A percentile compares a stretch with the other conserved stretches of the same genome.
These are phyloP conservation scores for carrot (Daucus carota) DNA, from an alignment of 129 eudicot species.

Conservation along the genomic window DNA sequence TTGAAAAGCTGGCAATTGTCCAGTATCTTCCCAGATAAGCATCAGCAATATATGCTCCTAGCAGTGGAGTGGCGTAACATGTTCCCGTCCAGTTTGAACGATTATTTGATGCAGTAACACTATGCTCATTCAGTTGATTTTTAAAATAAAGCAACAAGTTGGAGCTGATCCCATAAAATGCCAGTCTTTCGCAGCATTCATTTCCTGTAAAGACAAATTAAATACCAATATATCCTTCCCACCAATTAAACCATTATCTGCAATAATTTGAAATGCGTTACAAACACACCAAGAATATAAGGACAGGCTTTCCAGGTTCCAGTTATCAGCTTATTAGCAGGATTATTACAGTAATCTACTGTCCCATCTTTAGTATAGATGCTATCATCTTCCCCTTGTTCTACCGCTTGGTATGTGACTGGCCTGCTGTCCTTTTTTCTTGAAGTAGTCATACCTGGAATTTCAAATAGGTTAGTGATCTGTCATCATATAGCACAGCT, in stretches of 20 bases:
- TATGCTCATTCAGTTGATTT: conserved; percentile 7
- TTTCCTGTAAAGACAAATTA: conserved; percentile 1
- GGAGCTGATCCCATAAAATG: conserved; percentile 11
- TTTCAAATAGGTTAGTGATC: not conserved
- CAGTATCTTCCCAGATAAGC: conserved; percentile 13
- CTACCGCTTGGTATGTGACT: not conserved
- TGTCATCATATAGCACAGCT: not conserved
- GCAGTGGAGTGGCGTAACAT: conserved; percentile 1
- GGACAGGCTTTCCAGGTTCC: conserved; percentile 12
- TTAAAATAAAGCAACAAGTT: conserved; percentile 7
- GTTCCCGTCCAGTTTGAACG: conserved; percentile 10
- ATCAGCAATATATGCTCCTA: conserved; percentile 11
- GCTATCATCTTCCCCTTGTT: not conserved
- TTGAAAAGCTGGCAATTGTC: conserved; percentile 12
- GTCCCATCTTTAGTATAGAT: conserved; percentile 10
- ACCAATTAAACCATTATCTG: not conserved
- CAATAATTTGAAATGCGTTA: not conserved
- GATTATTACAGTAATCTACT: not conserved
- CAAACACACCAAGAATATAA: conserved; percentile 8
- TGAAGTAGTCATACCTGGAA: not conserved
- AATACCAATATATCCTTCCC: not conserved
- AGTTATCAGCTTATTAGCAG: conserved; percentile 3
- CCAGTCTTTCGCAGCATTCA: conserved; percentile 12
- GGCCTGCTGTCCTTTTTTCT: not conserved
- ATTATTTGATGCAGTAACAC: conserved; percentile 6